Conservation (phyloP, 257 asterid species). For the Plectranthus barbatus region DNA sequence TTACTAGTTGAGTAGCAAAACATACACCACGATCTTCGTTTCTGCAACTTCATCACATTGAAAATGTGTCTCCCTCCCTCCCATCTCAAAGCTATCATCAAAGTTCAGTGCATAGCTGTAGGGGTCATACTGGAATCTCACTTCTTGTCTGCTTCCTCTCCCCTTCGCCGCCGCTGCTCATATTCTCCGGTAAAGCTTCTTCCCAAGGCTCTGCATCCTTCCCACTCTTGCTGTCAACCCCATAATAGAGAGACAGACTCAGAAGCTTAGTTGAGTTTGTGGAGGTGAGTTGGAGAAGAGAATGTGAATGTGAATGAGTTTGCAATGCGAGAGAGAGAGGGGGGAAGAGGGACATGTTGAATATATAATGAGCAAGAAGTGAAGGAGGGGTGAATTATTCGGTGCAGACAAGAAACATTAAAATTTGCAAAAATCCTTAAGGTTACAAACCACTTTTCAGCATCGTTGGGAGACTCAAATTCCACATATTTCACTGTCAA, state of each 20-base stretch:
- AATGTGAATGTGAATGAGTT: neutral
- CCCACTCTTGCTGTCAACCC: conserved; percentile 24
- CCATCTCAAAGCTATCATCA: conserved; percentile 44
- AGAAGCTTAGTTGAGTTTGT: neutral
- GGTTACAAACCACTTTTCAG: conserved; percentile 10
- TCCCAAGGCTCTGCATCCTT: conserved; percentile 28
- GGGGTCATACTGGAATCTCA: conserved; percentile 58
- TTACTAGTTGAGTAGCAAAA: conserved; percentile 21
- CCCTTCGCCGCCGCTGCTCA: conserved; percentile 32
- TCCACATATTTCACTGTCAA: conserved; percentile 27
- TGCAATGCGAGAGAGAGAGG: neutral
- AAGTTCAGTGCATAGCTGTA: conserved; percentile 64
- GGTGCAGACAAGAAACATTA: conserved; percentile 9
- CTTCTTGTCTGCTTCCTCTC: conserved; percentile 15
- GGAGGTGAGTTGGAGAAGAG: neutral
- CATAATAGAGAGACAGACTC: conserved; percentile 8
- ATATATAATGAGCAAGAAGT: neutral
- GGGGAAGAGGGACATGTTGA: neutral
- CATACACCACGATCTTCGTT: conserved; percentile 29
- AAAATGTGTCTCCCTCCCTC: conserved; percentile 3
- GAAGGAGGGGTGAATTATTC: neutral
- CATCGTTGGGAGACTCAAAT: conserved; percentile 52
- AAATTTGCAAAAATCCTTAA: conserved; percentile 13
- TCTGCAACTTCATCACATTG: neutral
- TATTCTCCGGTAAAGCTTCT: conserved; percentile 37